Base-by-base conservation (phyloP, 768 basidiomycete genomes). In the Guyanaporus albipodus region DNA sequence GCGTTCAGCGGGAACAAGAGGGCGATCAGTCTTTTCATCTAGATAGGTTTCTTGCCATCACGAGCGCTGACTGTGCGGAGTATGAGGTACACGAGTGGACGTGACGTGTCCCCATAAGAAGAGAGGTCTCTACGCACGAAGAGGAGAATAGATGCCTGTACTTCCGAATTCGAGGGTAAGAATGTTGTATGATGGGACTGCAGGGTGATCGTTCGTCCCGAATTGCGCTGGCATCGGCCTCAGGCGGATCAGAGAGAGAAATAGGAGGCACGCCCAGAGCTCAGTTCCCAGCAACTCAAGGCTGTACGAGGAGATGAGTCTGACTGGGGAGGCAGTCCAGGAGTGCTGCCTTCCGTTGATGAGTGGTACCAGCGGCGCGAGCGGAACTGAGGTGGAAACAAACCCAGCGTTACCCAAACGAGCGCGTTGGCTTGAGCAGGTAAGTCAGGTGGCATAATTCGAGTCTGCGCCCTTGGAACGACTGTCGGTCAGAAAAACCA, bases 161-260 rank as follows among this genome's bases (percentile, higher is more conserved):
- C n/a, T n/a, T 37, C 45, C 38, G 28, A 49, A 29, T 34, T 18
- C 38, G 29, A 45, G 38, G 18, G 24, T 12, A n/a, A 12, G 21
- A 29, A 36, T 21, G 3, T 19, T 12, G 24, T 14, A 7, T 31
- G 21, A 36, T 32, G n/a, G 17, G 19, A 4, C 42, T 48, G 39
- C 36, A 46, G 48, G 44, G 56, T 33, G 12, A 32, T 22, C 24
- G 17, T 45, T 44, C 37, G 23, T 44, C 15, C 26, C 34, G 53
- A 44, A 56, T 35, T 10, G 14, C 28, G 14, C 24, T 10, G 8
- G 23, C 36, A 27, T 36, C 26, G 32, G 53, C 46, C 22, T 26
- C 15, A 44, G n/a, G 53, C 46, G 54, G 35, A 62, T 59, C 57
- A 48, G 36, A 46, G 50, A 52, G 44, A 54, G 47, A 49, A 44